phyloP scores from a whole-genome alignment of 352 stramenopile species.

The Phytophthora macrochlamydospora region DNA sequence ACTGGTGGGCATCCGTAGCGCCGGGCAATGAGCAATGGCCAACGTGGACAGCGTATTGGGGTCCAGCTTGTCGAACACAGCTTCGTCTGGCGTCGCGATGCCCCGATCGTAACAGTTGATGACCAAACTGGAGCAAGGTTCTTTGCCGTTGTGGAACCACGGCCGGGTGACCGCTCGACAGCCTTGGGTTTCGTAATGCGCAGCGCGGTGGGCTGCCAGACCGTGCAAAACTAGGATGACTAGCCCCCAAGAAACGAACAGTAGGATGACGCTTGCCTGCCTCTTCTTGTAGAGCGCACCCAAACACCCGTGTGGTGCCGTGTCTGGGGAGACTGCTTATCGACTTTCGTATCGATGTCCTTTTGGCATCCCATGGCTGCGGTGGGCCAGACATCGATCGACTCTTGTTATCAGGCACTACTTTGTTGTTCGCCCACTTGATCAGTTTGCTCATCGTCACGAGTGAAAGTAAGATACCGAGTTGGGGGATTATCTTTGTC shows the following conservation, averaged over 20 bases:
- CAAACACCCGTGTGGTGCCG: neutral
- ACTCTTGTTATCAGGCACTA: conserved; percentile 3
- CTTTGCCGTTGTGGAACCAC: conserved; percentile 23
- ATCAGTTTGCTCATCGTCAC: conserved; percentile 12
- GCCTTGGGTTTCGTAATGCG: conserved; percentile 11
- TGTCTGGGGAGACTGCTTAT: neutral
- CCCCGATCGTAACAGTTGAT: conserved; percentile 12
- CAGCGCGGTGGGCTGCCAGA: conserved; percentile 7
- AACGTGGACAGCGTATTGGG: no score
- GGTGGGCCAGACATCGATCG: no score
- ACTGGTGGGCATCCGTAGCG: no score
- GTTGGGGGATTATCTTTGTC: conserved; percentile 21
- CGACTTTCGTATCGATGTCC: neutral
- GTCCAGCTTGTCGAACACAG: no score
- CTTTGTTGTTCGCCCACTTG: neutral
- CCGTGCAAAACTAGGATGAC: conserved; percentile 16
- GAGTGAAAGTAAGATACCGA: conserved; percentile 19
- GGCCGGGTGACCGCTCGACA: conserved; percentile 16
- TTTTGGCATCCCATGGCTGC: neutral
- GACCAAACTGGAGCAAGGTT: conserved; percentile 26
- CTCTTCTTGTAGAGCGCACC: conserved; percentile 11
- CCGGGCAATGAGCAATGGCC: no score
- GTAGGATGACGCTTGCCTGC: neutral
- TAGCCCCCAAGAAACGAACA: conserved; percentile 17
- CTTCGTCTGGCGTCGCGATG: neutral